Base-by-base conservation (phyloP, 768 basidiomycete genomes). In the Cantharellus anzutake region DNA sequence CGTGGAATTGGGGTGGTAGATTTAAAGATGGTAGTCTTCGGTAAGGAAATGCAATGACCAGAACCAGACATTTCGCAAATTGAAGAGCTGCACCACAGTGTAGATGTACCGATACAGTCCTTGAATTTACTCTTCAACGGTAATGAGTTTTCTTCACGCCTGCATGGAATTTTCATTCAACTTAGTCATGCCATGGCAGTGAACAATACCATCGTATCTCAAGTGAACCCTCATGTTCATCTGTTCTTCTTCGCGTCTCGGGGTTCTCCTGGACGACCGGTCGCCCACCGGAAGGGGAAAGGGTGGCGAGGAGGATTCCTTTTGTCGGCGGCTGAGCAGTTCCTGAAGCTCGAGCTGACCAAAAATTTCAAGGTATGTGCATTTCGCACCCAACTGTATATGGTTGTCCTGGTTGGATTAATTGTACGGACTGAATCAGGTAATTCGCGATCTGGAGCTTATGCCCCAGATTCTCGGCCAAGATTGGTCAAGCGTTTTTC, bases 281-380 rank as follows among this genome's bases (percentile, higher is more conserved):
- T 98, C 0, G 88, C 90, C 3, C 92, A 96, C 69, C 78, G 90
- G 5, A 91, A 87, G 70, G 90, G 89, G 44, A 94, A 89, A 80
- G 90, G 93, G 1, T 98, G 94, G 96, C 74, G 94, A 67, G 96
- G 93, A 55, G 96, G 96, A 55, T 97, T 91, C 68, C 66, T 97
- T 20, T 72, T 97, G 5, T 91, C 89, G 2, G 92, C 92, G 1
- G 84, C 85, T 2, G 92, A 97, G 69, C 92, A 94, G 64, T 92
- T 87, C 80, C 75, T 96, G 62, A 97, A 97, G 69, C 79, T 96
- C 50, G 94, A 98, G 68, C 73, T 99, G 7, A 87, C 90, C 3
- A 98, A 97, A 75, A 96, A 97, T 67, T 93, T 94, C 77, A 91
- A 88, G 73, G 87, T 74, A 60, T 42, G 67, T 53, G 35, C 3